These are phyloP conservation scores for Parachaetomium inaequale DNA, from an alignment of 495 filamentous ascomycete species.

Conservation along the genomic window DNA sequence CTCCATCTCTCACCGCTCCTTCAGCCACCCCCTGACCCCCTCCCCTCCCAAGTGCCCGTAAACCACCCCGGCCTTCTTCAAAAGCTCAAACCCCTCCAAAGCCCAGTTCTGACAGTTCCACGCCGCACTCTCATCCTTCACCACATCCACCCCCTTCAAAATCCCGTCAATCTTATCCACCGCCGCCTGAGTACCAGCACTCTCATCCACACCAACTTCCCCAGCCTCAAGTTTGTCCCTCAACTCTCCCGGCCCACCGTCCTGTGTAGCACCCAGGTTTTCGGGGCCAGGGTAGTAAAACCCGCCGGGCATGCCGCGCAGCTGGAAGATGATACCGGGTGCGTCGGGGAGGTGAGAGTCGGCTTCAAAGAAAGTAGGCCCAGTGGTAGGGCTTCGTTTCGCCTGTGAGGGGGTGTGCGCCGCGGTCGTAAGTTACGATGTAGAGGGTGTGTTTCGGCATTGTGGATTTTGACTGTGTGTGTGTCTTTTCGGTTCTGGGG, in stretches of 20 bases:
- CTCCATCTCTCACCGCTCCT: neutral
- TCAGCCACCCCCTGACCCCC: neutral
- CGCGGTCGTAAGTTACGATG: conserved; percentile 5
- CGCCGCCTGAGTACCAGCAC: neutral
- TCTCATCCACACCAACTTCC: neutral
- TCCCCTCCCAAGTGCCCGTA: neutral
- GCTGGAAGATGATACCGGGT: neutral
- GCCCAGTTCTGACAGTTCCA: conserved; percentile 12
- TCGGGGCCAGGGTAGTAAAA: conserved; percentile 3
- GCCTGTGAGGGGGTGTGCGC: neutral
- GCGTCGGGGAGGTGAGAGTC: too few species aligned
- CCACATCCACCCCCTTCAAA: neutral
- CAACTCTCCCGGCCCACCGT: neutral
- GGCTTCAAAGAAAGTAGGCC: neutral
- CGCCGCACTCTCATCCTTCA: neutral
- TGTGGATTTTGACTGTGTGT: too few species aligned
- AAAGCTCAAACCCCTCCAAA: neutral
- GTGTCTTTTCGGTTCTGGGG: too few species aligned
- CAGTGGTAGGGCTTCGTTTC: neutral
- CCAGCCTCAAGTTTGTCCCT: neutral
- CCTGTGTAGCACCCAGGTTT: neutral
- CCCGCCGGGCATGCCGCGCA: conserved; percentile 5
- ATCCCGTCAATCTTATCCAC: neutral
- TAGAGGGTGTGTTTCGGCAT: too few species aligned
- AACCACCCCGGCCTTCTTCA: neutral